These are phyloP conservation scores for Globisporangium barbulae DNA, from an alignment of 352 stramenopile species.

Conservation along the genomic window DNA sequence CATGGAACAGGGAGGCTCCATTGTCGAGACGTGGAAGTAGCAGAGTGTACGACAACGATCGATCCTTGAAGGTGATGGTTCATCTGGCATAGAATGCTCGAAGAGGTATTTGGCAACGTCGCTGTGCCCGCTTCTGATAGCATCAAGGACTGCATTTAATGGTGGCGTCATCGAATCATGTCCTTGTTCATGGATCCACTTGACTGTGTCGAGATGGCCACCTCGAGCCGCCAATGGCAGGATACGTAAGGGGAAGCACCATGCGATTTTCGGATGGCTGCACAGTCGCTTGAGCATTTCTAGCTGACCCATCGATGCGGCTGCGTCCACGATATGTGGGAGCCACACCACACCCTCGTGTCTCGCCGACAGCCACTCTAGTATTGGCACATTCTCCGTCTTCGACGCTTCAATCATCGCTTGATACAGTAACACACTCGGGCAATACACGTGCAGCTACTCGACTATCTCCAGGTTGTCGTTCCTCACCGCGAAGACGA, in stretches of 20 bases:
- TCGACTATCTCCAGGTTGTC: background rate
- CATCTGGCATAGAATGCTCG: no score
- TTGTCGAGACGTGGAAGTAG: no score
- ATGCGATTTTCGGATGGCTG: background rate
- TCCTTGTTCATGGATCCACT: background rate
- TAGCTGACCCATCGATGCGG: background rate
- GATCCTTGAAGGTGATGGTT: no score
- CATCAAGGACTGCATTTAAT: no score
- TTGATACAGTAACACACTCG: background rate
- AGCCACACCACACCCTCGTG: background rate
- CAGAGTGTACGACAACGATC: no score
- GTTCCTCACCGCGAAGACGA: constrained; percentile 1
- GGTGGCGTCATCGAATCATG: no score
- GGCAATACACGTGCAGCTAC: background rate
- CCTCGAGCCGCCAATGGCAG: background rate
- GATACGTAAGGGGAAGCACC: no score
- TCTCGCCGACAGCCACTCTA: background rate
- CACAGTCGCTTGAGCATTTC: background rate
- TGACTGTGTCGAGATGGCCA: background rate
- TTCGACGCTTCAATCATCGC: background rate
- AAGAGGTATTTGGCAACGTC: no score
- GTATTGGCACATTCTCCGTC: background rate
- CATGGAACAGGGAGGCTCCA: no score
- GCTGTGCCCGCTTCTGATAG: no score
- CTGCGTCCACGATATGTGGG: background rate